These are phyloP conservation scores for Paracoccidioides brasiliensis DNA, from an alignment of 2,329 filamentous ascomycete genomes.

Conservation along the genomic window DNA sequence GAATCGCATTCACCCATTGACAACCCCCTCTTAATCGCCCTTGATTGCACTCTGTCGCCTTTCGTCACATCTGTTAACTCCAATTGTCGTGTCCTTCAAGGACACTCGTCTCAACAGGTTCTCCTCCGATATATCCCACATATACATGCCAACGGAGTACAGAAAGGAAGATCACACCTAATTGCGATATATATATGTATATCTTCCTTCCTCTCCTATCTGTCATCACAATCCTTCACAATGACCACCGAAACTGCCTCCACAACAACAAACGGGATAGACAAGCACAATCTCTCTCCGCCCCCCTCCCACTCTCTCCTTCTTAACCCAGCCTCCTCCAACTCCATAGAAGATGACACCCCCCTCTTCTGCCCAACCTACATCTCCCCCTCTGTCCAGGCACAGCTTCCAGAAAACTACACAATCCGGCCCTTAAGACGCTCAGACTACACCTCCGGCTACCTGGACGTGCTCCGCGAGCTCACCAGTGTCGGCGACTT, in stretches of 20 bases:
- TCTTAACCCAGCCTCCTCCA: not conserved
- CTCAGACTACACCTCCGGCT: slow-evolving; percentile 66
- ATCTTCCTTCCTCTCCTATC: not conserved
- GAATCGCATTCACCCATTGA: not conserved
- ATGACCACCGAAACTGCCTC: not conserved
- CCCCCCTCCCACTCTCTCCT: not conserved
- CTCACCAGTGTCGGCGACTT: slow-evolving; percentile 90
- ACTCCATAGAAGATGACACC: slow-evolving; percentile 23
- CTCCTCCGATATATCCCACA: not conserved
- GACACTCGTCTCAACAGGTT: not conserved
- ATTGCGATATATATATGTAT: not conserved
- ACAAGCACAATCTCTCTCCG: not conserved
- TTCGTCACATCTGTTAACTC: not conserved
- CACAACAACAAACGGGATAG: not conserved
- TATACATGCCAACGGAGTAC: not conserved
- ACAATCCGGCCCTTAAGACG: slow-evolving; percentile 65
- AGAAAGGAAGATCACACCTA: not conserved
- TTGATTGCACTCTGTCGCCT: not conserved
- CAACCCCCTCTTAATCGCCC: not conserved
- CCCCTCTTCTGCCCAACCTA: slow-evolving; percentile 67
- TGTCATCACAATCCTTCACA: not conserved
- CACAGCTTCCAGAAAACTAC: slow-evolving; percentile 67
- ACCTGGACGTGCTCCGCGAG: slow-evolving; percentile 81
- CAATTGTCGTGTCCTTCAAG: not conserved
- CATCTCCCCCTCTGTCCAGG: slow-evolving; percentile 61